These are phyloP conservation scores for Przewalskia tangutica DNA, from an alignment of 257 asterid genomes.

Conservation along the genomic window DNA sequence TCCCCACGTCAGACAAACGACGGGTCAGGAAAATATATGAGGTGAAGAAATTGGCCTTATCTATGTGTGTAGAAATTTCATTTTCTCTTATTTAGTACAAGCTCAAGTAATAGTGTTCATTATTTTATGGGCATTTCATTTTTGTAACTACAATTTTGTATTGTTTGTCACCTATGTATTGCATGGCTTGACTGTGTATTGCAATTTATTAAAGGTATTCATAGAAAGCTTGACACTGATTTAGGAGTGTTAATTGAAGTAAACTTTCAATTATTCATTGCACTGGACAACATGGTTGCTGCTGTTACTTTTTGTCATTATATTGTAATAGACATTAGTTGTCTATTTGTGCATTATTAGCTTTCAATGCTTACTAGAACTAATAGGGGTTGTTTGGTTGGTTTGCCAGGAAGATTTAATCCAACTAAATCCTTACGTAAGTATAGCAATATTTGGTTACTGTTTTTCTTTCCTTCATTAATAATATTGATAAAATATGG, in stretches of 20 bases:
- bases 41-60: not conserved
- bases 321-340: no score
- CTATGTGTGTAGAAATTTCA: not conserved
- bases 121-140: not conserved
- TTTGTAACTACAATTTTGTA: not conserved
- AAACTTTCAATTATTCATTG: not conserved
- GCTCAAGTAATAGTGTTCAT: not conserved
- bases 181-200: not conserved
- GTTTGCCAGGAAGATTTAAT: no score
- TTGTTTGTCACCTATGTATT: not conserved
- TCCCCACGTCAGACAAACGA: not conserved
- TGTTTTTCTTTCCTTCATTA: no score
- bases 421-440: no score
- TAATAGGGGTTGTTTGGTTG: no score
- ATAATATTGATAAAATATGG: no score
- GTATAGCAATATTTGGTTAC: no score
- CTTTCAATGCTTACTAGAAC: no score
- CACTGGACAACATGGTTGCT: not conserved
- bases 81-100: not conserved
- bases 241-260: not conserved
- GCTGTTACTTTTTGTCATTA: not conserved
- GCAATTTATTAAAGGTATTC: not conserved
- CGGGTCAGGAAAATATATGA: not conserved
- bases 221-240: not conserved
- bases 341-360: not conserved